phyloP scores from a whole-genome alignment of 1,284 basidiomycete genomes.

The Ustilago hordei region DNA sequence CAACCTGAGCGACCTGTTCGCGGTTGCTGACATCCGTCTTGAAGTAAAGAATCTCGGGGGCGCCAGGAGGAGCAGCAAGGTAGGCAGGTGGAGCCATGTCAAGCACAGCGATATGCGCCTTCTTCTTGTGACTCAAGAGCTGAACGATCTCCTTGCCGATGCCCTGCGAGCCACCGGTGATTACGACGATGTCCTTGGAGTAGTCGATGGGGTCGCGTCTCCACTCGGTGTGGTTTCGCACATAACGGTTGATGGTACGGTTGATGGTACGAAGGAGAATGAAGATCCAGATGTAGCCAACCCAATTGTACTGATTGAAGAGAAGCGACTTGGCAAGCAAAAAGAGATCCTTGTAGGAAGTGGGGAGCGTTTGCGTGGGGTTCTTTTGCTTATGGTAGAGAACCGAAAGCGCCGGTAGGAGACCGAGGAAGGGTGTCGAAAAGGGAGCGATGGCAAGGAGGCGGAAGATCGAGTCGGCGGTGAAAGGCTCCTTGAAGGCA shows the following conservation, averaged over 20 bases:
- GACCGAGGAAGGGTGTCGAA: constrained; percentile 55
- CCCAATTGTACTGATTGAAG: constrained; percentile 56
- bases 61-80: constrained; percentile 58
- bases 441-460: constrained; percentile 58
- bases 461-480: constrained; percentile 53
- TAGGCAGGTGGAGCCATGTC: constrained; percentile 65
- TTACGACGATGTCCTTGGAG: constrained; percentile 63
- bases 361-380: constrained; percentile 8
- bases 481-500: constrained; percentile 52
- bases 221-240: constrained; percentile 59
- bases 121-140: constrained; percentile 55
- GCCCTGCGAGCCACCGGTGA: constrained; percentile 67
- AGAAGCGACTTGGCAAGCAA: constrained; percentile 43
- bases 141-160: constrained; percentile 67
- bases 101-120: constrained; percentile 64
- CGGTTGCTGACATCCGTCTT: constrained; percentile 65
- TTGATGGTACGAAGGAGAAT: constrained; percentile 57
- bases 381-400: constrained; percentile 47
- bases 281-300: constrained; percentile 52
- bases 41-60: constrained; percentile 65
- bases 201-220: constrained; percentile 58
- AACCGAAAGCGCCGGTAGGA: constrained; percentile 56
- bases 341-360: constrained; percentile 16
- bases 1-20: constrained; percentile 56
- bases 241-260: constrained; percentile 53